Evolutionary conservation across 352 stramenopile genomes (phyloP).

Genomic region (Globisporangium splendens): DNA sequence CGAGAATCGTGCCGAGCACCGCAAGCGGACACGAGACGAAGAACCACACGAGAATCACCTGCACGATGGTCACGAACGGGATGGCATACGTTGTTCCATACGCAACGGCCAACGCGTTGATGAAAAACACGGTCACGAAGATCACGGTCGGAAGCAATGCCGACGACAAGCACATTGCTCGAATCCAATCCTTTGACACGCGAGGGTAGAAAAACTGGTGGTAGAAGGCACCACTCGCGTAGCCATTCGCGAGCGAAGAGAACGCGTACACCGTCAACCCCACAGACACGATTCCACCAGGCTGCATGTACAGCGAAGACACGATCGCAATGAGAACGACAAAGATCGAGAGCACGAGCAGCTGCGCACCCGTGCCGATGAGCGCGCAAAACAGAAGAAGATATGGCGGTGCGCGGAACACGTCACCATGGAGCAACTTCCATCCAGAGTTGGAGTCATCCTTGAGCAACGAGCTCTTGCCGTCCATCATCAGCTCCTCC

Average conservation of each 20-base stretch:
- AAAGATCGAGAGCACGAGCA: slow-evolving; percentile 91
- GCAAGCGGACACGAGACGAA: slow-evolving; percentile 96
- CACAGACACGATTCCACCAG: slow-evolving; percentile 93
- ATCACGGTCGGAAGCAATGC: slow-evolving; percentile 69
- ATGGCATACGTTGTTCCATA: slow-evolving; percentile 88
- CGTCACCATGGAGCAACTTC: slow-evolving; percentile 95
- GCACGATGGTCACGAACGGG: slow-evolving; percentile 81
- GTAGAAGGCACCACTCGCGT: slow-evolving; percentile 87
- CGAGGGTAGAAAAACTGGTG: slow-evolving; percentile 91
- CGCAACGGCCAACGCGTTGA: slow-evolving; percentile 78
- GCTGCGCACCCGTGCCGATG: slow-evolving; percentile 94
- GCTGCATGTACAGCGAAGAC: slow-evolving; percentile 95
- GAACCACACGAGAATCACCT: slow-evolving; percentile 96
- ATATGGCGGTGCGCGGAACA: slow-evolving; percentile 91
- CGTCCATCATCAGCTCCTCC: slow-evolving; percentile 82
- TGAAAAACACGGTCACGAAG: slow-evolving; percentile 86
- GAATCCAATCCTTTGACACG: slow-evolving; percentile 90
- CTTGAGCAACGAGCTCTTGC: slow-evolving; percentile 75
- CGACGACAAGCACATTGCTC: slow-evolving; percentile 83
- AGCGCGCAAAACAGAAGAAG: slow-evolving; percentile 95
- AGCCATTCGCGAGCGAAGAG: slow-evolving; percentile 89
- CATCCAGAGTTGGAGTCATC: slow-evolving; percentile 89
- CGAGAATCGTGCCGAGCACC: slow-evolving; percentile 96
- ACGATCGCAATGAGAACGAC: slow-evolving; percentile 96
- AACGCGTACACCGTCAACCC: slow-evolving; percentile 94